These are phyloP conservation scores for Endotrypanum monterogeii DNA, from an alignment of 208 protist genomes.

Conservation along the genomic window DNA sequence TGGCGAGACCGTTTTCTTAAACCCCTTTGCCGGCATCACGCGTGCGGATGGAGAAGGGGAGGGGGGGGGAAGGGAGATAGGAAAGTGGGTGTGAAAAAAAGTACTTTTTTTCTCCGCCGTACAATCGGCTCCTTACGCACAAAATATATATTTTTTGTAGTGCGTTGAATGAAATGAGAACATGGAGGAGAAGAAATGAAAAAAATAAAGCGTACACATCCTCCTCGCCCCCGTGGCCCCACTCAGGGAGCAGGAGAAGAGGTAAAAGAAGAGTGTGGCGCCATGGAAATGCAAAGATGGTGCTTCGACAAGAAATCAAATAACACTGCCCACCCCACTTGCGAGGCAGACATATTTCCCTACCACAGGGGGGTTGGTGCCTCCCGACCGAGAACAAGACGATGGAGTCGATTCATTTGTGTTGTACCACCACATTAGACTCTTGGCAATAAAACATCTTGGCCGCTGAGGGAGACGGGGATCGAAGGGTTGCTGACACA, in stretches of 20 bases:
- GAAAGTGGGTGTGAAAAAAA: background rate
- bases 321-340: no score
- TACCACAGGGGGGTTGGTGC: no score
- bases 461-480: no score
- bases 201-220: no score
- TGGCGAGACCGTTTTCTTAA: conserved; percentile 54
- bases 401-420: no score
- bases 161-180: background rate
- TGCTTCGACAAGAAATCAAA: no score
- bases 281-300: background rate
- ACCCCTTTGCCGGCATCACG: conserved; percentile 30
- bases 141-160: background rate
- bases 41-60: background rate
- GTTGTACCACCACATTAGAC: no score
- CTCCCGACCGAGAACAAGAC: no score
- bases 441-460: no score
- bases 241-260: background rate
- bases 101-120: background rate
- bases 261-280: background rate
- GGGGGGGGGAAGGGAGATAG: background rate
- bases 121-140: background rate
- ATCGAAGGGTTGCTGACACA: no score
- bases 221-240: no score
- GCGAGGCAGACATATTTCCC: no score
- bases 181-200: background rate